Base-by-base conservation (phyloP, 2,329 filamentous ascomycete genomes). In the Penicillium capsulatum region DNA sequence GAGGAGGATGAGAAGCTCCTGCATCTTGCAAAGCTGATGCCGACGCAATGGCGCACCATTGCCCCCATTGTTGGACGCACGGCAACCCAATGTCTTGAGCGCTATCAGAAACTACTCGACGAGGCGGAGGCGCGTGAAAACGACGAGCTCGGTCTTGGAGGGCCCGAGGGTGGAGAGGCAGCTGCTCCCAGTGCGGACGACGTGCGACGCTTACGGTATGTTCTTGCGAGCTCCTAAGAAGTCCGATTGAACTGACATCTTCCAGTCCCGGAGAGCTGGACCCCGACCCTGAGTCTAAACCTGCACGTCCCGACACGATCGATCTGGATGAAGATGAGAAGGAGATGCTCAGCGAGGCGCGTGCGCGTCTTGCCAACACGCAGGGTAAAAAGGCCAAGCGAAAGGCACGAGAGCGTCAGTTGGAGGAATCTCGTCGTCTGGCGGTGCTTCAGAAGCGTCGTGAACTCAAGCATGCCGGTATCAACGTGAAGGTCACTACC, bases 301-400 rank as follows among this genome's bases (percentile, higher is more conserved):
- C 92, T 39, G 92, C 92, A 24, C 79, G 90, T 44, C 92, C 92
- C 27, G 92, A 98, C 65, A 96, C 92, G 4, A 92, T 98, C 62
- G 92, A 98, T 67, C 81, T 98, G 57, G 92, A 98, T 62, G 92
- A 98, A 64, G 92, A 98, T 61, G 92, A 98, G 68, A 97, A 98
- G 72, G 92, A 98, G 68, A 98, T 98, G 92, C 69, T 98, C 59
- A 96, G 90, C 63, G 92, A 98, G 70, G 92, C 92, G 53, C 86
- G 92, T 61, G 92, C 92, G 40, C 88, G 92, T 70, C 73, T 98
- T 50, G 92, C 92, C 48, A 98, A 98, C 59, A 97, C 92, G 8
- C 92, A 97, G 68, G 92, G 92, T 63, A 98, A 98, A 71, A 98
- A 98, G 72, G 92, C 92, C 5, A 98, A 98, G 75, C 76, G 92